phyloP scores from a whole-genome alignment of 1,284 basidiomycete species.

The Cerrena zonata region DNA sequence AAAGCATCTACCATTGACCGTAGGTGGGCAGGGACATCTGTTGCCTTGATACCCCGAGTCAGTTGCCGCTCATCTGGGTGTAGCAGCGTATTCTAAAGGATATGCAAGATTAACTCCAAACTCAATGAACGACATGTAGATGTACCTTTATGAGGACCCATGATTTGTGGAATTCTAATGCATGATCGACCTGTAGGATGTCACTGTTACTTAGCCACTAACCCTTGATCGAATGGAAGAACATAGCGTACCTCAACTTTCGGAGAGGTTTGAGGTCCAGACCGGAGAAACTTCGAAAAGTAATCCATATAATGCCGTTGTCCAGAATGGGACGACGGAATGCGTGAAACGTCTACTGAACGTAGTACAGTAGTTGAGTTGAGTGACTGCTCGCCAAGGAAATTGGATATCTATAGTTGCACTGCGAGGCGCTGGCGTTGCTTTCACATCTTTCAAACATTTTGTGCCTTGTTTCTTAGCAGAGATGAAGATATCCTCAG shows the following conservation, averaged over 20 bases:
- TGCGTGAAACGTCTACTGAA: background rate
- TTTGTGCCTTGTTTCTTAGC: too few species aligned
- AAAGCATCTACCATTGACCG: conserved; percentile 83
- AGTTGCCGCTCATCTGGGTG: conserved; percentile 80
- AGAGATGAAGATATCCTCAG: too few species aligned
- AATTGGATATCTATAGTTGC: too few species aligned
- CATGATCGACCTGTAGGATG: conserved; percentile 39
- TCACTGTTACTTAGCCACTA: background rate
- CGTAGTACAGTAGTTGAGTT: background rate
- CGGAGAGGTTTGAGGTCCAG: conserved; percentile 42
- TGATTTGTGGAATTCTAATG: conserved; percentile 65
- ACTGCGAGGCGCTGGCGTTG: too few species aligned
- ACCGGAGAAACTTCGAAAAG: conserved; percentile 73
- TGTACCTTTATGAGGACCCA: conserved; percentile 68
- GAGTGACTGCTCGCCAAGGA: too few species aligned
- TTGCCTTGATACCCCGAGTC: conserved; percentile 73
- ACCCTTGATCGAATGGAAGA: too few species aligned
- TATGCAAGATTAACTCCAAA: conserved; percentile 2
- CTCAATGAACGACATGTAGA: conserved; percentile 1
- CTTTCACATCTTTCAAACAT: too few species aligned
- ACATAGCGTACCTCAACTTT: conserved; percentile 39
- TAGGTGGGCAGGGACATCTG: conserved; percentile 73
- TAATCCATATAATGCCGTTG: conserved; percentile 56
- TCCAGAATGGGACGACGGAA: background rate
- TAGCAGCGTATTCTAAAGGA: conserved; percentile 58